Conservation (phyloP, 306 rosid species). For the Calophaca sinica region DNA sequence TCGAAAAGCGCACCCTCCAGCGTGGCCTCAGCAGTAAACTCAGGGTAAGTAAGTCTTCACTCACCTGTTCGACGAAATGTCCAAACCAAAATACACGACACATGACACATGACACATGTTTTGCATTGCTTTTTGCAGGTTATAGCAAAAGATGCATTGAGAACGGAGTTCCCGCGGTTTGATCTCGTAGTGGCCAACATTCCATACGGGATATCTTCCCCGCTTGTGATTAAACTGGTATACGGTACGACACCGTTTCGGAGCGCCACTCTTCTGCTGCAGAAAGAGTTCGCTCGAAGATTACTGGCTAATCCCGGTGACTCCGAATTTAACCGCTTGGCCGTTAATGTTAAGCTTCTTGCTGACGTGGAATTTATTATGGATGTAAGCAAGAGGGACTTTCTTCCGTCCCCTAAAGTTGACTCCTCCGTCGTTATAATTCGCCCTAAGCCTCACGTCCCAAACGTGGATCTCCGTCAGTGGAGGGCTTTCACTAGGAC, state of each 20-base stretch:
- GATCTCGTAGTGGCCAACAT: slow-evolving; percentile 90
- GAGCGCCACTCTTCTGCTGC: slow-evolving; percentile 89
- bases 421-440: slow-evolving; percentile 88
- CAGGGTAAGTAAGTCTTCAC: slow-evolving; percentile 48
- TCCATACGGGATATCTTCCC: slow-evolving; percentile 85
- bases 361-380: slow-evolving; percentile 78
- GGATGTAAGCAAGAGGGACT: slow-evolving; percentile 92
- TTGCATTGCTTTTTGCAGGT: slow-evolving; percentile 55
- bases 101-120: not conserved
- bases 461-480: slow-evolving; percentile 65
- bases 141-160: slow-evolving; percentile 73
- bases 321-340: slow-evolving; percentile 78
- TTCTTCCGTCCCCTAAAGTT: slow-evolving; percentile 82
- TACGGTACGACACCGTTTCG: slow-evolving; percentile 61
- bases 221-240: slow-evolving; percentile 71
- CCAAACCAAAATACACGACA: not conserved
- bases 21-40: slow-evolving; percentile 44
- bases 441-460: slow-evolving; percentile 66
- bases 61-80: slow-evolving; percentile 43
- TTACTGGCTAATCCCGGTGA: slow-evolving; percentile 78
- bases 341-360: slow-evolving; percentile 76
- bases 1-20: slow-evolving; percentile 63
- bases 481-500: slow-evolving; percentile 80
- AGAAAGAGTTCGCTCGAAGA: slow-evolving; percentile 88
- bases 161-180: slow-evolving; percentile 70